A percentile compares a stretch with the other conserved stretches of the same genome.
Evolutionary conservation across 306 rosid species (phyloP).

Genomic region (Cercis canadensis): DNA sequence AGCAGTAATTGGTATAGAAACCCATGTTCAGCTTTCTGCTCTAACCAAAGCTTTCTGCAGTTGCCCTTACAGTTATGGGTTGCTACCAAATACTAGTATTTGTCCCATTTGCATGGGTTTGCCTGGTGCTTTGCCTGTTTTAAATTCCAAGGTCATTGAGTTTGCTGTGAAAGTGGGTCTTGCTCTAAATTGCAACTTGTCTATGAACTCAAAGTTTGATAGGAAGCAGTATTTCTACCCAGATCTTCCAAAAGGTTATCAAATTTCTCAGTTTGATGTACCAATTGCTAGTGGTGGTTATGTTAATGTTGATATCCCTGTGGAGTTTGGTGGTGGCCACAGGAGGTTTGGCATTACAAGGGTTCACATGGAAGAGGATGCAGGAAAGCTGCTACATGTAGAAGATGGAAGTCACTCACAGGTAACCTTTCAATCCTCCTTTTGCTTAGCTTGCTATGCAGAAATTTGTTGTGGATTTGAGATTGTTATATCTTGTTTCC

Average conservation of each 20-base stretch:
- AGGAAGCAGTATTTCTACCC: conserved; percentile 96
- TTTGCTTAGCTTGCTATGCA: conserved; percentile 11
- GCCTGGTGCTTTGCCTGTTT: conserved; percentile 90
- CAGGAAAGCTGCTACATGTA: conserved; percentile 88
- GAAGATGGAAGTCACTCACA: conserved; percentile 81
- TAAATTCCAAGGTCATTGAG: conserved; percentile 78
- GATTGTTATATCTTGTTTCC: not conserved
- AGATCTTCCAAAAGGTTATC: conserved; percentile 96
- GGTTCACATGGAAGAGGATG: conserved; percentile 99
- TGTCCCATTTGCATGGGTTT: conserved; percentile 97
- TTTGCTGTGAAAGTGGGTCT: conserved; percentile 81
- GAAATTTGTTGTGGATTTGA: not conserved
- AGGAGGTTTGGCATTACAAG: conserved; percentile 91
- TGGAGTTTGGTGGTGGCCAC: conserved; percentile 92
- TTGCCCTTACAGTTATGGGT: conserved; percentile 83
- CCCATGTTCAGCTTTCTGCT: conserved; percentile 94
- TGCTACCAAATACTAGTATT: conserved; percentile 69
- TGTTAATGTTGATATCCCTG: conserved; percentile 82
- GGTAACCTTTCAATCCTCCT: conserved; percentile 45
- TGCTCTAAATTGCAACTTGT: conserved; percentile 85
- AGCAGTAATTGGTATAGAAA: conserved; percentile 84
- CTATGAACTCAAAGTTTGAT: conserved; percentile 87
- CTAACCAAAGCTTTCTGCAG: conserved; percentile 87
- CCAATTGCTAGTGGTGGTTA: conserved; percentile 83
- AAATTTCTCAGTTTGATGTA: conserved; percentile 94